These are phyloP conservation scores for Wakefieldia striispora DNA, from an alignment of 768 basidiomycete genomes.

Conservation along the genomic window DNA sequence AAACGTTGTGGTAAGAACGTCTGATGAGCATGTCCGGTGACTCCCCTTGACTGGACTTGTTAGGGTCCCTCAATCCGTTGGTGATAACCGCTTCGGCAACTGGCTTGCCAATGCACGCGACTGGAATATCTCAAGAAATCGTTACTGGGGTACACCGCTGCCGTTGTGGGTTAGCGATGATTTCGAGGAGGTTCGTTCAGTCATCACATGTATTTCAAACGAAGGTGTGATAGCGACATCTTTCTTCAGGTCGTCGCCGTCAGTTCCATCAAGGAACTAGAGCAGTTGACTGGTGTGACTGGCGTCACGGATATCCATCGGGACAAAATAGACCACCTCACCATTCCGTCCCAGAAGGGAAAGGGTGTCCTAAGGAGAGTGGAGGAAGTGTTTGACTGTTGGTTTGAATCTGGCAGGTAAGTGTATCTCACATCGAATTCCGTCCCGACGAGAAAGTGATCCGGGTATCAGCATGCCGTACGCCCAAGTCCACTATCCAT, in stretches of 20 bases:
- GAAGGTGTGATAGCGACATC: background rate
- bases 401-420: slow-evolving; percentile 99
- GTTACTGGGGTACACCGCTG: slow-evolving; percentile 98
- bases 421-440: slow-evolving; percentile 14
- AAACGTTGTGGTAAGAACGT: slow-evolving; percentile 74
- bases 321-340: slow-evolving; percentile 94
- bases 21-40: background rate
- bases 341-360: slow-evolving; percentile 88
- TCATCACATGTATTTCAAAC: background rate
- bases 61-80: slow-evolving; percentile 90
- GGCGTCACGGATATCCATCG: slow-evolving; percentile 90
- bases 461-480: slow-evolving; percentile 83
- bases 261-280: slow-evolving; percentile 85
- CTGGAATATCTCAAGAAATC: slow-evolving; percentile 98
- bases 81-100: slow-evolving; percentile 91
- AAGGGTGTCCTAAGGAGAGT: slow-evolving; percentile 84
- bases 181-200: slow-evolving; percentile 62
- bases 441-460: background rate
- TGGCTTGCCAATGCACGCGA: slow-evolving; percentile 99
- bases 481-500: slow-evolving; percentile 95
- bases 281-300: slow-evolving; percentile 76
- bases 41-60: slow-evolving; percentile 3
- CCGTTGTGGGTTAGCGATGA: slow-evolving; percentile 97
- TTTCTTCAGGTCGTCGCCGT: slow-evolving; percentile 69
- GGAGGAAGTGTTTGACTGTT: slow-evolving; percentile 99